These are phyloP conservation scores for Mycena chlorophos DNA, from an alignment of 768 basidiomycete species.

Conservation along the genomic window DNA sequence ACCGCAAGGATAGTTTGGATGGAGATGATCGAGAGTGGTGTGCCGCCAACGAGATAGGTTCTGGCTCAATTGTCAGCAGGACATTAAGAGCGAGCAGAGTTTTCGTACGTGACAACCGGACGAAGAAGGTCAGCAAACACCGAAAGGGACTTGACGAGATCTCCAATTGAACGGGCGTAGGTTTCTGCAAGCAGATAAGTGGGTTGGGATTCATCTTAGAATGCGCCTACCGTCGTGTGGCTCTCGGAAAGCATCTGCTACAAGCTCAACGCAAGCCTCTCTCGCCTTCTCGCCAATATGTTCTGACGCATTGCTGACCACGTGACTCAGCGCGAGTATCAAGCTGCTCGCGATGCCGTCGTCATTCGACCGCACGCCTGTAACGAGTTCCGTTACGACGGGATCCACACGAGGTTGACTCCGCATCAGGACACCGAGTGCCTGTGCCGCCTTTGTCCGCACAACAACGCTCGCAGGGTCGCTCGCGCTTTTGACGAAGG, in stretches of 20 bases:
- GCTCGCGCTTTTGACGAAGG: constrained; percentile 90
- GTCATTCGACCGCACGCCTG: constrained; percentile 56
- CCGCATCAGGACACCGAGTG: constrained; percentile 87
- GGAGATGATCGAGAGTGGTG: constrained; percentile 62
- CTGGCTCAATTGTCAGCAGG: constrained; percentile 34
- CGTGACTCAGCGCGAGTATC: constrained; percentile 72
- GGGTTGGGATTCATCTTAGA: not conserved
- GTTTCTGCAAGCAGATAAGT: constrained; percentile 47
- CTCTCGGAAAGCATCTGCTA: constrained; percentile 77
- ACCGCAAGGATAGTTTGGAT: constrained; percentile 62
- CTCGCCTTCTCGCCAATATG: constrained; percentile 78
- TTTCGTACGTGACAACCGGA: constrained; percentile 64
- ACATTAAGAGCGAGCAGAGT: not conserved
- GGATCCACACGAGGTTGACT: constrained; percentile 91
- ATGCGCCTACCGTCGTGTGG: constrained; percentile 57
- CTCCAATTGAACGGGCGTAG: constrained; percentile 65
- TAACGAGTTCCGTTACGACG: constrained; percentile 84
- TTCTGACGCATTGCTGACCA: constrained; percentile 65
- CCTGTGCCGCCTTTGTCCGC: constrained; percentile 78
- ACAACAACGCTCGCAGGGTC: constrained; percentile 79
- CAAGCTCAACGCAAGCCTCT: constrained; percentile 72
- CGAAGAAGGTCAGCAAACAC: constrained; percentile 61
- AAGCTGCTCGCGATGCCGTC: constrained; percentile 77
- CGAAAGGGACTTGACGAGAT: constrained; percentile 63
- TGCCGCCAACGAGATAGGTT: constrained; percentile 63